These are phyloP conservation scores for Pleurotus sapidus DNA, from an alignment of 768 basidiomycete genomes.

Conservation along the genomic window DNA sequence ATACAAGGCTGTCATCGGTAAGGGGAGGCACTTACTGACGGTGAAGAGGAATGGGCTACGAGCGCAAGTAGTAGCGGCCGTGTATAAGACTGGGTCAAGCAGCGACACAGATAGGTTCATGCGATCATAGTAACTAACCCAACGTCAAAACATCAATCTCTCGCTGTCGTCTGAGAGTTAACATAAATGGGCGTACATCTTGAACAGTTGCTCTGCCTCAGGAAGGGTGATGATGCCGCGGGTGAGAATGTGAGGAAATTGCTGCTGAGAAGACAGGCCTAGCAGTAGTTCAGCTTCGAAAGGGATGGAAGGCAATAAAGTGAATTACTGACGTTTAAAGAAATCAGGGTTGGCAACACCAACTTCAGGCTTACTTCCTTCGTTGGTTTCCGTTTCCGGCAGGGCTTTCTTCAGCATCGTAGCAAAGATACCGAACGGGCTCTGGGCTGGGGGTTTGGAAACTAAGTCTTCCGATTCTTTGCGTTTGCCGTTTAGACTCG, in stretches of 20 bases:
- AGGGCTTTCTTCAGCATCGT: slow-evolving; percentile 47
- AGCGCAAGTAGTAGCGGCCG: slow-evolving; percentile 74
- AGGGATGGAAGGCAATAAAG: slow-evolving; percentile 23
- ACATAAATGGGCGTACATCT: slow-evolving; percentile 45
- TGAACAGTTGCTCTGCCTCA: slow-evolving; percentile 72
- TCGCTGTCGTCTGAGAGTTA: background rate
- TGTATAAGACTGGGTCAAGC: slow-evolving; percentile 81
- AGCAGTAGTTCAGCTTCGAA: slow-evolving; percentile 36
- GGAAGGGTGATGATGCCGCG: slow-evolving; percentile 57
- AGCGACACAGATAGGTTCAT: slow-evolving; percentile 81
- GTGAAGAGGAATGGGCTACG: slow-evolving; percentile 92
- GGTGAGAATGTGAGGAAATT: slow-evolving; percentile 61
- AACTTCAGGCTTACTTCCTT: slow-evolving; percentile 37
- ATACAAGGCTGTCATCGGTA: background rate
- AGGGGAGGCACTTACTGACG: slow-evolving; percentile 56
- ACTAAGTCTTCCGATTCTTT: slow-evolving; percentile 2
- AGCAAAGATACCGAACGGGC: slow-evolving; percentile 77
- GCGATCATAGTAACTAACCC: slow-evolving; percentile 63
- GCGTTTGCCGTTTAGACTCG: slow-evolving; percentile 37
- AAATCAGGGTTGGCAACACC: slow-evolving; percentile 70
- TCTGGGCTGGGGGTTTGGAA: background rate
- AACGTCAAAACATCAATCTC: slow-evolving; percentile 9
- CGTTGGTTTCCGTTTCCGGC: slow-evolving; percentile 20
- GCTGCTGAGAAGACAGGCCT: slow-evolving; percentile 40
- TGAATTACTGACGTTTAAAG: slow-evolving; percentile 51